Base-by-base conservation (phyloP, 2,329 filamentous ascomycete species). In the Ceratocystis alfenasii region DNA sequence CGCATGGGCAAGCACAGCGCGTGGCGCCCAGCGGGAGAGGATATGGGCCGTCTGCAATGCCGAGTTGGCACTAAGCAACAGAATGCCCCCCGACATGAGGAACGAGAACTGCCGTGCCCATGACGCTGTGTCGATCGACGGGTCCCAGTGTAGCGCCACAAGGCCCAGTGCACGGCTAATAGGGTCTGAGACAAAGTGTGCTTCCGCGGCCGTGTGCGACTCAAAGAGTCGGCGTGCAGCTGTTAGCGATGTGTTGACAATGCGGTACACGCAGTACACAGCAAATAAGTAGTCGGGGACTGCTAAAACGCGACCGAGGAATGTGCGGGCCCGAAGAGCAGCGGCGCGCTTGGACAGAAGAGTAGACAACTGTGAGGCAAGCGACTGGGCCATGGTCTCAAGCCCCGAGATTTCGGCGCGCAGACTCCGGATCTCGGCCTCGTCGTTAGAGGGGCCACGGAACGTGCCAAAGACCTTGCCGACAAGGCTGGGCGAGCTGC, bases 91-190 rank as follows among this genome's bases (percentile, higher is more conserved):
- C 6, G 87, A 90, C 3, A 95, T 80, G 25, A 90, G 78, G 75
- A 95, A 95, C 67, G 87, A 90, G 69, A 95, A 92, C 72, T 90
- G 88, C 91, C 89, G 86, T 25, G 88, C 87, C 89, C 90, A 95
- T 8, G 89, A 88, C 10, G 85, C 81, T 71, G 90, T 88, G 75
- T 95, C 88, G 30, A 95, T 82, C 68, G 86, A 84, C 2, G 89
- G 88, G 72, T 95, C 89, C 83, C 89, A 92, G 76, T 95, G 89
- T 66, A 87, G 87, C 3, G 89, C 89, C 20, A 95, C 76, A 12
- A 95, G 80, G 4, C 89, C 88, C 7, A 95, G 82, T 68, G 93
- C 81, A 69, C 90, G 88, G 76, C 88, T 95, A 73, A 95, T 88
- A 0, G 90, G 90, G 72, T 95, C 91, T 69, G 73, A 75, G 41